Percentiles rank a stretch among this genome's conserved stretches.
Conservation (phyloP, 2,329 filamentous ascomycete genomes). For the Amphichorda felina region DNA sequence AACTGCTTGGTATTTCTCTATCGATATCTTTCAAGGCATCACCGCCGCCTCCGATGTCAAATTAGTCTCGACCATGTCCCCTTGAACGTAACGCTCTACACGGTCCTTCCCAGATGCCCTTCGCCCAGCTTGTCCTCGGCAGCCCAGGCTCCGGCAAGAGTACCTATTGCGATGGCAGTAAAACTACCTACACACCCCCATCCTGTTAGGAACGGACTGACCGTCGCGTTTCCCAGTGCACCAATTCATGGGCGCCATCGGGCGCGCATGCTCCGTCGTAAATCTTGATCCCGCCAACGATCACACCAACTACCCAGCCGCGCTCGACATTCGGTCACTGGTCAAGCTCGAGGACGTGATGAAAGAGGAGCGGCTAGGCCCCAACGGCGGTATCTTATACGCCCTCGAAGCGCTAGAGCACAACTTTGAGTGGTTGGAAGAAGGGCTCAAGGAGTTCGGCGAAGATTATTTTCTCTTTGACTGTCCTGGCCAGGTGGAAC, state of each 20-base stretch:
- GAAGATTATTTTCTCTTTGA: slow-evolving; percentile 94
- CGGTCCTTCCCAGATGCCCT: slow-evolving; percentile 34
- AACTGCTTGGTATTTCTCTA: not conserved
- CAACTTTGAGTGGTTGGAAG: slow-evolving; percentile 85
- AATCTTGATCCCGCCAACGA: slow-evolving; percentile 98
- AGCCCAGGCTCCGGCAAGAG: slow-evolving; percentile 93
- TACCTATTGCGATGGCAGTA: slow-evolving; percentile 93
- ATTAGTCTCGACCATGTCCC: not conserved
- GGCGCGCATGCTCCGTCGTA: slow-evolving; percentile 85
- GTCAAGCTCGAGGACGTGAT: slow-evolving; percentile 92
- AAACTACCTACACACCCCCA: slow-evolving; percentile 13
- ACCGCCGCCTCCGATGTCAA: too few relatives aligned
- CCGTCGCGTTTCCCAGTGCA: slow-evolving; percentile 47
- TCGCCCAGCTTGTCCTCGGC: slow-evolving; percentile 76
- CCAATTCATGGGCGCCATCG: slow-evolving; percentile 93
- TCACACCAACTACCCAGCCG: slow-evolving; percentile 75
- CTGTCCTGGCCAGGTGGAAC: slow-evolving; percentile 91
- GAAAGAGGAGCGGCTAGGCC: slow-evolving; percentile 78
- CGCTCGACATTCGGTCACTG: slow-evolving; percentile 80
- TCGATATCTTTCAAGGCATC: too few relatives aligned
- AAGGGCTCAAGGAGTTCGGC: slow-evolving; percentile 65
- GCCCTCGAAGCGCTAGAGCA: slow-evolving; percentile 91
- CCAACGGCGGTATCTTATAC: slow-evolving; percentile 86
- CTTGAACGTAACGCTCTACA: not conserved
- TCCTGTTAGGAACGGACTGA: not conserved